These are phyloP conservation scores for Luffa aegyptiaca DNA, from an alignment of 306 rosid genomes.

Conservation along the genomic window DNA sequence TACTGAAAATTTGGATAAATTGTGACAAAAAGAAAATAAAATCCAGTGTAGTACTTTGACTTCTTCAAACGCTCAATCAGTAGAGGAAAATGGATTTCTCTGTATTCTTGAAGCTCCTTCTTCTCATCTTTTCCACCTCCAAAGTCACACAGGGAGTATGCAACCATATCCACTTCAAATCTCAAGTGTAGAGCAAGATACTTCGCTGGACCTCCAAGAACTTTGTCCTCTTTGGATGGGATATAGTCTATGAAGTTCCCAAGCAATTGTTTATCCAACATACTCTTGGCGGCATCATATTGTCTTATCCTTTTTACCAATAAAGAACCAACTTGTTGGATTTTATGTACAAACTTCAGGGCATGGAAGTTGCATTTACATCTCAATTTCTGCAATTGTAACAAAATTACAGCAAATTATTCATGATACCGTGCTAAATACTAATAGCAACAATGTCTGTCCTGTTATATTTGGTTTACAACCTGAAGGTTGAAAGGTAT, in stretches of 20 bases:
- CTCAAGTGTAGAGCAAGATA: constrained; percentile 91
- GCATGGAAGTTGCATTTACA: constrained; percentile 98
- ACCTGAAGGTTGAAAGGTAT: constrained; percentile 80
- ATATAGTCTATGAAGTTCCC: constrained; percentile 49
- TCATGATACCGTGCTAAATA: neutral
- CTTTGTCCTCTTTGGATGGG: constrained; percentile 19
- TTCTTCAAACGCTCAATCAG: constrained; percentile 79
- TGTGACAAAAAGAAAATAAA: neutral
- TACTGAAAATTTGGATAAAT: neutral
- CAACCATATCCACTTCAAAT: constrained; percentile 92
- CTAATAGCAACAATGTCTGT: constrained; percentile 3
- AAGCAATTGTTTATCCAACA: constrained; percentile 60
- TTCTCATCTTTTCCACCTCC: constrained; percentile 79
- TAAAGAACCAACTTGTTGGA: constrained; percentile 60
- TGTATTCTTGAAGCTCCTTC: constrained; percentile 70
- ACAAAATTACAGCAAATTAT: constrained; percentile 6
- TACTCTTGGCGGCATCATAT: constrained; percentile 31
- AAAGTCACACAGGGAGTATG: constrained; percentile 84
- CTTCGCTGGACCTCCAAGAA: constrained; percentile 29
- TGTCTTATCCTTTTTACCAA: constrained; percentile 68
- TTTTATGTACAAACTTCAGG: constrained; percentile 59
- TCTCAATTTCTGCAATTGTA: constrained; percentile 57
- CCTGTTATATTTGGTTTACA: constrained; percentile 7
- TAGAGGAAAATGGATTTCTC: constrained; percentile 78
- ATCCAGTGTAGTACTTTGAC: constrained; percentile 30